Percentiles rank a stretch among this genome's conserved stretches.
These are phyloP conservation scores for Pseudocercospora ulei DNA, from an alignment of 2,329 filamentous ascomycete genomes.

Conservation along the genomic window DNA sequence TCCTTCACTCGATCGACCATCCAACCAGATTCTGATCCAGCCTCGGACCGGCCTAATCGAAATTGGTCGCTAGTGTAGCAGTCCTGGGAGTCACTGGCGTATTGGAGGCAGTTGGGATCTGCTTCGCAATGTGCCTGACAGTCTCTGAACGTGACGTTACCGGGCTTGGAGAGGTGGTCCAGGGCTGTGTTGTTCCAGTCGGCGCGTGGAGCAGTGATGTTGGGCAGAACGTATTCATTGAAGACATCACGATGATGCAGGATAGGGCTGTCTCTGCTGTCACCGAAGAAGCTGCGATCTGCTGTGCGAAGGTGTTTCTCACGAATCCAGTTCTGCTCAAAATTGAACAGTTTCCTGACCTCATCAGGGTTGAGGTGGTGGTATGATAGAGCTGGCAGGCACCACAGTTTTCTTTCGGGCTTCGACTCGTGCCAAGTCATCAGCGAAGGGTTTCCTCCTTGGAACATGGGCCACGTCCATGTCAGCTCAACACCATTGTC, in stretches of 20 bases:
- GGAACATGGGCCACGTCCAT: conserved; percentile 38
- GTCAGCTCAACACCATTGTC: conserved; percentile 39
- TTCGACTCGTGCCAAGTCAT: conserved; percentile 34
- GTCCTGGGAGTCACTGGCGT: conserved; percentile 19
- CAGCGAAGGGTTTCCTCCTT: conserved; percentile 36
- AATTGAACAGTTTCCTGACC: conserved; percentile 26
- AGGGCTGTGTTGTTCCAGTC: conserved; percentile 29
- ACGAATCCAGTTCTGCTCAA: conserved; percentile 28
- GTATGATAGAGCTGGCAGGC: conserved; percentile 36
- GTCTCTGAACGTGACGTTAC: conserved; percentile 17
- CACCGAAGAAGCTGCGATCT: conserved; percentile 9
- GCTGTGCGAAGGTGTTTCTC: conserved; percentile 2
- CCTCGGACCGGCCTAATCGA: conserved; percentile 18
- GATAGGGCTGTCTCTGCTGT: conserved; percentile 15
- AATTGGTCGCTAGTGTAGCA: conserved; percentile 22
- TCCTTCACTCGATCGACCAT: conserved; percentile 20
- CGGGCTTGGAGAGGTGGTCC: conserved; percentile 17
- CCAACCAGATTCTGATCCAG: conserved; percentile 25
- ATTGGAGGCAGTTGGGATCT: conserved; percentile 25
- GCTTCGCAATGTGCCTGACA: conserved; percentile 25
- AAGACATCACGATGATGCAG: conserved; percentile 31
- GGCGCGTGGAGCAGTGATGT: conserved; percentile 17
- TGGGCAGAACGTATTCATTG: conserved; percentile 25
- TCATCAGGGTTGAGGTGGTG: conserved; percentile 30
- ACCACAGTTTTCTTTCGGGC: conserved; percentile 35